These are phyloP conservation scores for Ramalina intermedia DNA, from an alignment of 495 filamentous ascomycete genomes.

Conservation along the genomic window DNA sequence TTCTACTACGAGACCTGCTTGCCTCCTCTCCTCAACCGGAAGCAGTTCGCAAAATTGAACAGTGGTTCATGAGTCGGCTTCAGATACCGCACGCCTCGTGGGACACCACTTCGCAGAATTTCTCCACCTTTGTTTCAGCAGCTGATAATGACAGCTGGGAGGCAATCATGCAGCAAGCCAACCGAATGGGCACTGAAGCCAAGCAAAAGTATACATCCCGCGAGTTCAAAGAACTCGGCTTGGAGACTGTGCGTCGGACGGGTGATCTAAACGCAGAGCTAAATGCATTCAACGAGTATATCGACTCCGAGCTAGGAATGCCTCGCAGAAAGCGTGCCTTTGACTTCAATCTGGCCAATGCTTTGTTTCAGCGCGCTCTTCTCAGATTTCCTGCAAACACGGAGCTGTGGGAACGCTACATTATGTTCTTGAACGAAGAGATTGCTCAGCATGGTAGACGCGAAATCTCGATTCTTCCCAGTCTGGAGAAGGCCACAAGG, in stretches of 20 bases:
- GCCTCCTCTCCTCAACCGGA: constrained; percentile 39
- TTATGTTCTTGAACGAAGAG: constrained; percentile 51
- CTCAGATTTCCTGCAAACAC: constrained; percentile 57
- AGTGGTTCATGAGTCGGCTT: constrained; percentile 59
- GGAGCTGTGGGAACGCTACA: constrained; percentile 64
- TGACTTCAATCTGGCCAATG: constrained; percentile 50
- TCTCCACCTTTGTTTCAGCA: constrained; percentile 65
- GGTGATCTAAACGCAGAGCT: constrained; percentile 44
- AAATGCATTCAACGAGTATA: constrained; percentile 53
- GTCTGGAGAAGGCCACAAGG: constrained; percentile 61
- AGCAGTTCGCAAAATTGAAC: constrained; percentile 48
- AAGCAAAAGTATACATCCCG: constrained; percentile 55
- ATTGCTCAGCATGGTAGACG: constrained; percentile 22
- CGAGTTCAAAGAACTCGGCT: constrained; percentile 54
- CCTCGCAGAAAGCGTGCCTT: constrained; percentile 37
- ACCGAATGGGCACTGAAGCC: constrained; percentile 45
- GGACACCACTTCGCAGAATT: constrained; percentile 70
- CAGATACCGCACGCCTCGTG: constrained; percentile 69
- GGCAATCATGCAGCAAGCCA: constrained; percentile 58
- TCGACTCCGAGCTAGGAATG: constrained; percentile 64
- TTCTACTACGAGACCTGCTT: constrained; percentile 47
- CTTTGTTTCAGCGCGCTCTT: constrained; percentile 61
- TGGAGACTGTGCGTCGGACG: constrained; percentile 43
- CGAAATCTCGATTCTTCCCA: constrained; percentile 29
- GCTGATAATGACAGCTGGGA: constrained; percentile 58